Conservation (phyloP, 768 basidiomycete species). For the Cystobasidium onofrii region DNA sequence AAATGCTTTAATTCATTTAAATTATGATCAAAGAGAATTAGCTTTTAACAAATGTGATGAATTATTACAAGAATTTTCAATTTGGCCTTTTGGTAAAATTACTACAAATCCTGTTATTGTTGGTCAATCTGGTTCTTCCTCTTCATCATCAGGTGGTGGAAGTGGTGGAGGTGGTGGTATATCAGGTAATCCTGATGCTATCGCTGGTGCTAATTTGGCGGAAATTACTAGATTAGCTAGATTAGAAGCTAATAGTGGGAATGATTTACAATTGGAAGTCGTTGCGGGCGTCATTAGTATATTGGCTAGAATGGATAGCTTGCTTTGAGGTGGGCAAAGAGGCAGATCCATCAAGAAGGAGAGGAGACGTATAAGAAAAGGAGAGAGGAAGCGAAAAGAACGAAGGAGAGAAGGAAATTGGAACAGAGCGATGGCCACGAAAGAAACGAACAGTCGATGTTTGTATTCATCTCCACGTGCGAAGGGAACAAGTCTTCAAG, state of each 20-base stretch:
- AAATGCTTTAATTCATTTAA: constrained; percentile 78
- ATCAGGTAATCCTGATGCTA: constrained; percentile 39
- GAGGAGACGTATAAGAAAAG: too few relatives aligned
- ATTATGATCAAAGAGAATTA: constrained; percentile 85
- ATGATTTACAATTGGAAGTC: constrained; percentile 77
- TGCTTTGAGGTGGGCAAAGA: background rate
- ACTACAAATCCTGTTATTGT: background rate
- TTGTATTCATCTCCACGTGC: too few relatives aligned
- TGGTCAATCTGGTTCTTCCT: constrained; percentile 32
- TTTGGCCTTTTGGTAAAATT: constrained; percentile 68
- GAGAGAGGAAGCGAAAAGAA: too few relatives aligned
- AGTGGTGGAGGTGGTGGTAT: background rate
- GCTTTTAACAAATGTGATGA: constrained; percentile 93
- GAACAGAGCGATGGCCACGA: too few relatives aligned
- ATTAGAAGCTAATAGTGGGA: constrained; percentile 42
- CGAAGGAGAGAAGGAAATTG: too few relatives aligned
- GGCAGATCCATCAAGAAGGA: background rate
- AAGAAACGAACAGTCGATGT: too few relatives aligned
- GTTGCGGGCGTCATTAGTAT: constrained; percentile 89
- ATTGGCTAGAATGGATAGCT: constrained; percentile 60
- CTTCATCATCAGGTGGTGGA: too few relatives aligned
- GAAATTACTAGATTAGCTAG: constrained; percentile 48
- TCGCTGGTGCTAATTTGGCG: constrained; percentile 47
- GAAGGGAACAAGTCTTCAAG: too few relatives aligned
- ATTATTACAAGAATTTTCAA: constrained; percentile 77